Evolutionary conservation across 2,329 filamentous ascomycete species (phyloP), one percentile per base, ranked within the genome.

Genomic region (Orbilia javanica): DNA sequence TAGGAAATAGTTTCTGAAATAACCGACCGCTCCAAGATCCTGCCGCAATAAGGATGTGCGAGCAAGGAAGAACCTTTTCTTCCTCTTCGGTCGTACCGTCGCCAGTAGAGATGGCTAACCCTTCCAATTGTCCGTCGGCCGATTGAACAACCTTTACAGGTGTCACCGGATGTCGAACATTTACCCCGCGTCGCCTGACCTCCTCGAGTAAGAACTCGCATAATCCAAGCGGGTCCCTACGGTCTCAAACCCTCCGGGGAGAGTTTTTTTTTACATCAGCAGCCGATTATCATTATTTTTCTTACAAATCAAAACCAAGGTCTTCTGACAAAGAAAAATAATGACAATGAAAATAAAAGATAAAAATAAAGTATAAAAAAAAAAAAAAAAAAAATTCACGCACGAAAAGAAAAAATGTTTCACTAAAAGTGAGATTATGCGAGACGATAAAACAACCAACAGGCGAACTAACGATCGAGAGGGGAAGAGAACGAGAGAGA

Each of bases 11-110:
- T 0, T 85, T 84, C 1, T 84, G 80, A 82, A 93, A 91, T n/a
- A 93, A 89, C 34, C 84, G 84, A 0, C 89, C 87, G 0, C 91
- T 91, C 92, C 93, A 95, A 2, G 89, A 88, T 2, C 92, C 92
- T 0, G 91, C 88, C 0, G 91, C 85, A 76, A 95, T 86, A 15
- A 94, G 84, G 25, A 95, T 83, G 10, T 88, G 88, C 0, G 87
- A 88, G 81, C 91, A 93, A 0, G 90, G 87, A 1, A 94, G 82
- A 50, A 50, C 22, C 42, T 29, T n/a, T 22, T 76, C 57, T 63
- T 66, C 62, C 7, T 64, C 34, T 22, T 67, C 20, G 18, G 34
- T 62, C 63, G 25, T 64, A 50, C 46, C 68, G 88, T 31, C 27
- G 15, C 36, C 15, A 29, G 48, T 60, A 20, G 42, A 48, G 52